Base-by-base conservation (phyloP, 306 rosid species). In the Sicyos edulis region DNA sequence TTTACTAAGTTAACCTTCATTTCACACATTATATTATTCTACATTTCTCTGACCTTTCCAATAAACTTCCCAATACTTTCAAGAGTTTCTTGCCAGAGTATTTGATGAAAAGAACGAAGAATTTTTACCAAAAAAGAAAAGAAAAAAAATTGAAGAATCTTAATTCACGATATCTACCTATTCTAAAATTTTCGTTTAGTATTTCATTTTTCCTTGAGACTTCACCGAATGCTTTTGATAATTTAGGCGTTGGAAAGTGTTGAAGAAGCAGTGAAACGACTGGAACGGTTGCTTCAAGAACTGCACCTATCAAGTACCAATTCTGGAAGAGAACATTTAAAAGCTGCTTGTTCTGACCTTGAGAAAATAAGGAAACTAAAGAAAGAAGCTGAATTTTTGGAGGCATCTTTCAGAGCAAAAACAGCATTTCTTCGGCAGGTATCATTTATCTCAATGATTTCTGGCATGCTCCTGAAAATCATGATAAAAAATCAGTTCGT, bases 261-360 rank as follows among this genome's bases (percentile, higher is more conserved):
- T 76, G 99, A 95, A 77, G 92, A 83, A 79, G 85, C 97, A 72
- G 70, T 95, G 62, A 59, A 81, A 80, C 86, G 84, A 76, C 92
- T 95, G n/a, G 99, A 95, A 83, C 87, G 81, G 75, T 82, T 95
- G 91, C 95, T 95, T 80, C 96, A 89, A 82, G 92, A 89, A 84
- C 83, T 91, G 85, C 95, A 95, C 57, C 83, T 81, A 66, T 89
- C 99, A 71, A 91, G 85, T 77, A 78, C 95, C 20, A 82, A 81
- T 79, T 82, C 95, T 68, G 97, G 96, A 76, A 95, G 88, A 84
- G 97, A 95, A 88, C 92, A 95, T 80, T 76, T 95, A 76, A 84
- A 95, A 86, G 99, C 96, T 55, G 97, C 99, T 75, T 95, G 99
- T 83, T 88, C 99, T 24, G 97, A 95, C 88, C 92, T 95, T 80